A percentile compares a stretch with the other conserved stretches of the same genome.
Conservation (phyloP, 2,329 filamentous ascomycete species). For the Juglanconis sp. region DNA sequence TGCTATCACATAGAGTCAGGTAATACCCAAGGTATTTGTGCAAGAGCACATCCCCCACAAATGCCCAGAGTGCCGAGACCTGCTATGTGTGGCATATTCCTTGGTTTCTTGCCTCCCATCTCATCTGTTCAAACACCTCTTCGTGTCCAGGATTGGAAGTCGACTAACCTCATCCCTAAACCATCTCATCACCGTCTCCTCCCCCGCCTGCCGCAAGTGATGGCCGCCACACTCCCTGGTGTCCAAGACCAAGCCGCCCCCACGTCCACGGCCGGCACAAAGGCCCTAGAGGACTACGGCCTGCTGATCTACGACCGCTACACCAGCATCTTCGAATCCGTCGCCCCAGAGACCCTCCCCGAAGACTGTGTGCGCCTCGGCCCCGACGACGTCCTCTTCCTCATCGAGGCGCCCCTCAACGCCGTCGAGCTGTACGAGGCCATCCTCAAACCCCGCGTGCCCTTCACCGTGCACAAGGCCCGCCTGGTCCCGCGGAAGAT, state of each 20-base stretch:
- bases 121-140: background rate
- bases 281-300: slow-evolving; percentile 3
- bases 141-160: background rate
- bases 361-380: slow-evolving; percentile 7
- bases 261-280: background rate
- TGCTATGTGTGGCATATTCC: background rate
- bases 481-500: slow-evolving; percentile 6
- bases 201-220: background rate
- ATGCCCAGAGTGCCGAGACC: background rate
- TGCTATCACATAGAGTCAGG: background rate
- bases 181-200: background rate
- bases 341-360: background rate
- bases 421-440: slow-evolving; percentile 11
- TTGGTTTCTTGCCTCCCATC: background rate
- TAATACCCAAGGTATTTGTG: background rate
- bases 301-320: slow-evolving; percentile 12
- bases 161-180: background rate
- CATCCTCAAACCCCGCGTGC: slow-evolving; percentile 5
- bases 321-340: slow-evolving; percentile 9
- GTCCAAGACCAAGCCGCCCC: background rate
- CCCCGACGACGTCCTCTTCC: slow-evolving; percentile 8
- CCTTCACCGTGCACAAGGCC: slow-evolving; percentile 5
- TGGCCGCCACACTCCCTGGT: background rate
- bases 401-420: slow-evolving; percentile 10
- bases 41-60: background rate